These are phyloP conservation scores for Diaporthe helianthi DNA, from an alignment of 2,329 filamentous ascomycete genomes.

Conservation along the genomic window DNA sequence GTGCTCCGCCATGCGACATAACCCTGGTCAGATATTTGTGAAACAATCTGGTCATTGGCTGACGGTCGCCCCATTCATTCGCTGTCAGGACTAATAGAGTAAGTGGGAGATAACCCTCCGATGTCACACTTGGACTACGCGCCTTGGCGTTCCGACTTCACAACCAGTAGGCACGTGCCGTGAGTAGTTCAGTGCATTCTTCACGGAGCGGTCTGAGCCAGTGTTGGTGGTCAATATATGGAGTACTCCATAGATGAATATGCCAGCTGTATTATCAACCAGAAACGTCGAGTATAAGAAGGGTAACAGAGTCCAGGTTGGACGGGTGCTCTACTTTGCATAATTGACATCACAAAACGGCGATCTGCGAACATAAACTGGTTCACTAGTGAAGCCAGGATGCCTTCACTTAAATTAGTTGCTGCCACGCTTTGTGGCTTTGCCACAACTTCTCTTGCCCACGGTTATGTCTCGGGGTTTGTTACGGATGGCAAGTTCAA, in stretches of 20 bases:
- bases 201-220: neutral
- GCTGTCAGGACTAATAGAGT: neutral
- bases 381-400: neutral
- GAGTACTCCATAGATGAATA: neutral
- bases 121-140: slow-evolving; percentile 6
- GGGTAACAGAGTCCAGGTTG: neutral
- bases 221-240: neutral
- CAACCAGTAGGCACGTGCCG: neutral
- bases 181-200: neutral
- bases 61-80: neutral
- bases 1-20: neutral
- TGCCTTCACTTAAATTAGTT: slow-evolving; percentile 19
- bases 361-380: neutral
- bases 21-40: neutral
- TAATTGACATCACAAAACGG: slow-evolving; percentile 11
- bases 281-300: neutral
- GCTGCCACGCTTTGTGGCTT: slow-evolving; percentile 35
- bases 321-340: neutral
- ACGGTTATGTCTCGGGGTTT: slow-evolving; percentile 57
- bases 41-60: slow-evolving; percentile 6
- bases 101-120: slow-evolving; percentile 6
- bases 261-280: neutral
- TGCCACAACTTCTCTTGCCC: slow-evolving; percentile 40
- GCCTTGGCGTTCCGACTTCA: slow-evolving; percentile 24
- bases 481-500: slow-evolving; percentile 51